phyloP scores from a whole-genome alignment of 106 monocot species.

The Agapanthus africanus region DNA sequence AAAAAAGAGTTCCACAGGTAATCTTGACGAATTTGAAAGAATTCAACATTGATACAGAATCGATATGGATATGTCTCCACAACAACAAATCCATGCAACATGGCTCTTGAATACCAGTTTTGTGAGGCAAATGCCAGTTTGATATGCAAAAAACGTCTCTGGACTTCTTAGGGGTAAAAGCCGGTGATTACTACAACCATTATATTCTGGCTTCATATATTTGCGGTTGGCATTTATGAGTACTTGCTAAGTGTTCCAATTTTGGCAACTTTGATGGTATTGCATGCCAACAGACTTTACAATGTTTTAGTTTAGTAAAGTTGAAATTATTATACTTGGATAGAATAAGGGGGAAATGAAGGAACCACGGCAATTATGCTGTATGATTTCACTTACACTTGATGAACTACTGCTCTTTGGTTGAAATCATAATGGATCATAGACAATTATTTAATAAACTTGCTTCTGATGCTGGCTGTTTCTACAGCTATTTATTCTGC shows the following conservation, averaged over 20 bases:
- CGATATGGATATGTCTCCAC: too few species aligned
- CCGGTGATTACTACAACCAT: background rate
- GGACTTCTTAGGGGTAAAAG: background rate
- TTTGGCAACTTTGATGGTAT: background rate
- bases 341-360: too few species aligned
- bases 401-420: background rate
- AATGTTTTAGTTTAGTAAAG: background rate
- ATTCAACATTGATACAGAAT: too few species aligned
- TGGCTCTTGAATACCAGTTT: too few species aligned
- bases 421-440: too few species aligned
- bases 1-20: too few species aligned
- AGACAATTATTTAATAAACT: background rate
- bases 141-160: too few species aligned
- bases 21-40: too few species aligned
- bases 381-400: background rate
- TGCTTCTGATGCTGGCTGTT: too few species aligned
- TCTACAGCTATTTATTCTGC: constrained; percentile 66
- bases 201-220: background rate
- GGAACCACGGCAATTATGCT: too few species aligned
- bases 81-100: too few species aligned
- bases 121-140: background rate
- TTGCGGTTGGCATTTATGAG: background rate
- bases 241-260: background rate
- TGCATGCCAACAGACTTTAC: background rate
- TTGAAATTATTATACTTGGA: background rate